Conservation (phyloP, 2,329 filamentous ascomycete genomes). For the Sarocladium strictum region DNA sequence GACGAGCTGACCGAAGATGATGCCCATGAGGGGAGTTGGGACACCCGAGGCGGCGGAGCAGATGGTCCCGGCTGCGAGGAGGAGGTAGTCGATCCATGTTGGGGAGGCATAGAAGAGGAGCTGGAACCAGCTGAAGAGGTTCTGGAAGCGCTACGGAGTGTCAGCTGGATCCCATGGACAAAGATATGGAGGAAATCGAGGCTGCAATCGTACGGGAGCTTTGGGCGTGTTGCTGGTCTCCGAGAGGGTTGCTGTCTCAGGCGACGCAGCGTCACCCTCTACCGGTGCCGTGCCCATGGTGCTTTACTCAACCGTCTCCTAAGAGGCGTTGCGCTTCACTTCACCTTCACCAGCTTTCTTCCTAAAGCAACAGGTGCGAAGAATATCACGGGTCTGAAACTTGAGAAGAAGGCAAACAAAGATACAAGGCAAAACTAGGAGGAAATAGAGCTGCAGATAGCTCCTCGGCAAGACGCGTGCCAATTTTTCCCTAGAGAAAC, state of each 20-base stretch:
- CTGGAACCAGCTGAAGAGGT: constrained; percentile 34
- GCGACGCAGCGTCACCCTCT: neutral
- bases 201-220: too few relatives aligned
- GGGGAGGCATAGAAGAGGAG: constrained; percentile 40
- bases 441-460: neutral
- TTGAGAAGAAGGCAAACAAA: neutral
- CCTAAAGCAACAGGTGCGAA: neutral
- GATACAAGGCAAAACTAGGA: neutral
- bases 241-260: neutral
- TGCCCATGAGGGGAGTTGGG: constrained; percentile 57
- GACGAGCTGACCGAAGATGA: constrained; percentile 58
- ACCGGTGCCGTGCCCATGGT: neutral
- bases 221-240: neutral
- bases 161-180: constrained; percentile 6
- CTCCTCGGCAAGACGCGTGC: neutral
- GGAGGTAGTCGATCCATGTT: constrained; percentile 34
- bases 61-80: constrained; percentile 34
- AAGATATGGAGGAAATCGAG: neutral
- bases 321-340: neutral
- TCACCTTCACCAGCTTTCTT: neutral
- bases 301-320: neutral
- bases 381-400: too few relatives aligned
- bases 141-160: constrained; percentile 14
- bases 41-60: constrained; percentile 52
- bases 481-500: neutral